phyloP scores from a whole-genome alignment of 148 eudicot genomes.

The Oxyria digyna region DNA sequence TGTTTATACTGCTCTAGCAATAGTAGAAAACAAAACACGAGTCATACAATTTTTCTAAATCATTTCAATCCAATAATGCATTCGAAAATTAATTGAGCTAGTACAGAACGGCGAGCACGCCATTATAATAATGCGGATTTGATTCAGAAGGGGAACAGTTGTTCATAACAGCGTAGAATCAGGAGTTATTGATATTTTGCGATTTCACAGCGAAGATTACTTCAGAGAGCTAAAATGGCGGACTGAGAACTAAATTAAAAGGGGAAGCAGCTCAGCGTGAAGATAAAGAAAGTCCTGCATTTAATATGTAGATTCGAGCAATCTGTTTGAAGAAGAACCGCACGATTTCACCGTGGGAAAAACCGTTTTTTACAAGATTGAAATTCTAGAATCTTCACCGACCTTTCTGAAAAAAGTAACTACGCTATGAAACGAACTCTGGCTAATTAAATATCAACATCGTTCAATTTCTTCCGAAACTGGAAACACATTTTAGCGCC shows the following conservation, averaged over 20 bases:
- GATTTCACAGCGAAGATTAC: neutral
- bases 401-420: neutral
- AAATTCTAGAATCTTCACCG: no score
- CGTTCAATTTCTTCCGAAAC: neutral
- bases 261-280: neutral
- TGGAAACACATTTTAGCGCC: neutral
- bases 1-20: neutral
- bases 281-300: neutral
- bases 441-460: neutral
- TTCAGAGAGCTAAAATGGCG: slow-evolving; percentile 6
- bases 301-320: neutral
- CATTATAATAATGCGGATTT: neutral
- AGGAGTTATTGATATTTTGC: neutral
- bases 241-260: neutral
- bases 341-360: neutral
- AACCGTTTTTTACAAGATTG: neutral
- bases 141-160: neutral
- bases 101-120: neutral
- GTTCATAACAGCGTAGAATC: slow-evolving; percentile 1
- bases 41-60: neutral
- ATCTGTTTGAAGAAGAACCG: neutral
- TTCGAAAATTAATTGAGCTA: neutral
- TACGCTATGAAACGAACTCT: neutral
- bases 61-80: neutral
- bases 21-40: neutral